phyloP scores from a whole-genome alignment of 805 yeast species.

The Komagataella kurtzmanii region DNA sequence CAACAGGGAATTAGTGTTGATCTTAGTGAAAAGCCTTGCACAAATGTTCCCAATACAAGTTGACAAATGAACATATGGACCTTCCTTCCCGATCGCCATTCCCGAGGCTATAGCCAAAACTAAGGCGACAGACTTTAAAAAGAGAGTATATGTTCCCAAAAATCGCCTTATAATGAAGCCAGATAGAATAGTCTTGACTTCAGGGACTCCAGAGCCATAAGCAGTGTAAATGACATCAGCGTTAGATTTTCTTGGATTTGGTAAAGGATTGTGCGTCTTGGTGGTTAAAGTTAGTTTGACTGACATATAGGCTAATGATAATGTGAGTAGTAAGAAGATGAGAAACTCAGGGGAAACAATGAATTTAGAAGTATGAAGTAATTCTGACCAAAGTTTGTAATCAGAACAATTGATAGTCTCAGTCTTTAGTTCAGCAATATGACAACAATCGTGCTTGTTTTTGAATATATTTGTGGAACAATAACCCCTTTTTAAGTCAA shows the following conservation, averaged over 20 bases:
- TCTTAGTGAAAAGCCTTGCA: slow-evolving; percentile 31
- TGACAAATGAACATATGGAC: slow-evolving; percentile 49
- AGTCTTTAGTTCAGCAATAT: slow-evolving; percentile 3
- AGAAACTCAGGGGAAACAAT: background rate
- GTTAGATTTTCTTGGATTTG: slow-evolving; percentile 1
- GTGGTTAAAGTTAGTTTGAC: slow-evolving; percentile 32
- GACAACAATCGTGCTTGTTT: slow-evolving; percentile 30
- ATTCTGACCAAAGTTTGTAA: slow-evolving; percentile 32
- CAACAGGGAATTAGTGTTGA: slow-evolving; percentile 31
- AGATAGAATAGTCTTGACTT: slow-evolving; percentile 44
- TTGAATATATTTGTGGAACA: slow-evolving; percentile 31
- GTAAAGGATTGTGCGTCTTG: slow-evolving; percentile 21
- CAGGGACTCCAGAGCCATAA: slow-evolving; percentile 49
- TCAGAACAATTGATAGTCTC: slow-evolving; percentile 15
- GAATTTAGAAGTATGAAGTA: slow-evolving; percentile 5
- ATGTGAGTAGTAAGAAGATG: slow-evolving; percentile 23
- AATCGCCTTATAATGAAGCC: slow-evolving; percentile 43
- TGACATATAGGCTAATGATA: slow-evolving; percentile 28
- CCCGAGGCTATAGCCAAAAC: slow-evolving; percentile 45
- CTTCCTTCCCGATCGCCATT: slow-evolving; percentile 44
- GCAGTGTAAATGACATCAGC: slow-evolving; percentile 28
- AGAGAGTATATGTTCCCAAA: slow-evolving; percentile 35
- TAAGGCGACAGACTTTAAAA: slow-evolving; percentile 33
- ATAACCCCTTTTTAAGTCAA: slow-evolving; percentile 39
- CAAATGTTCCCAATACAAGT: slow-evolving; percentile 43